Base-by-base conservation (phyloP, 208 protist genomes). In the Borovskyia barvae region DNA sequence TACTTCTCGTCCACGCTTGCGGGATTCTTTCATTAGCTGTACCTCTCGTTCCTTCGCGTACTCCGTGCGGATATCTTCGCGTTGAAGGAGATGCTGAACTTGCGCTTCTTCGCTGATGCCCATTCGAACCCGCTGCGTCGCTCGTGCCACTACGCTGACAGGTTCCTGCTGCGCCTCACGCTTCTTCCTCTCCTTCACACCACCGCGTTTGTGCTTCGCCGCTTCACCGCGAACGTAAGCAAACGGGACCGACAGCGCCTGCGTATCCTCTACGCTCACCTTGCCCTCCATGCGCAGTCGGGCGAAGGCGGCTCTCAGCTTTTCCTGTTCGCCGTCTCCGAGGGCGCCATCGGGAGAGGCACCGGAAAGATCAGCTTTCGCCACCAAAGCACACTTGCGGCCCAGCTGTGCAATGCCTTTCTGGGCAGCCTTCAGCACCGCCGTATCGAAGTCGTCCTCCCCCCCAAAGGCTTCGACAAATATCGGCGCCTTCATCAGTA, bases 31-130 rank as follows among this genome's bases (percentile, higher is more conserved):
- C 33, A 71, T 45, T 26, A 77, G 60, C 41, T 71, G 36, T 49
- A 76, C 72, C 37, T 80, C 67, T 64, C 76, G 73, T 45, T 80
- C 72, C 57, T 75, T 75, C 48, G 78, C 51, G 36, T 91, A 52
- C 51, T 80, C 61, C 35, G 67, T 75, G 3, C 82, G 77, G 33
- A 94, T 60, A 22, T 87, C 85, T 28, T 66, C 63, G 42, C 83
- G 74, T 67, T 86, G 80, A 45, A 91, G 73, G 17, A 89, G 64
- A 36, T 72, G 62, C 41, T 76, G 72, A 25, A 84, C 64, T 70
- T 94, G 88, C 54, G 85, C 72, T 57, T 92, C 88, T 55, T 92
- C 82, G 54, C 88, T 94, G 5, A 92, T 78, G 22, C 88, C 88
- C 82, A 94, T 88, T 52, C 79, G 77, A 20, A 94, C 79, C 28